phyloP scores from a whole-genome alignment of 176 grass and related monocot species.

The Carex myosuroides region DNA sequence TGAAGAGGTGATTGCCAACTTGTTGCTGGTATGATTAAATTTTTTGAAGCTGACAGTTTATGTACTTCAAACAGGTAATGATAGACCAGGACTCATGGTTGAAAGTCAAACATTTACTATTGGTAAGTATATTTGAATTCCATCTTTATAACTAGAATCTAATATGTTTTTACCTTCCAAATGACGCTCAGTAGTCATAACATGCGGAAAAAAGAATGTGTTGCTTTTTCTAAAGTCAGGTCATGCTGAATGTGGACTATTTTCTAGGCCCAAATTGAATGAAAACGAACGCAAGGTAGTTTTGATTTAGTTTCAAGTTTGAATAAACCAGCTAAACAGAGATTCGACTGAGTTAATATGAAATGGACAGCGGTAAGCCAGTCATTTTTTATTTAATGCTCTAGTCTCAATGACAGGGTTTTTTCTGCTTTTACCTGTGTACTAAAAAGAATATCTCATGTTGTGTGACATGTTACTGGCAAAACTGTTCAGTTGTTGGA shows the following conservation, averaged over 20 bases:
- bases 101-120: slow-evolving; percentile 96
- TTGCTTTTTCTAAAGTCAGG: not conserved
- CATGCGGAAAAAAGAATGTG: not conserved
- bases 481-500: not conserved
- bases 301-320: no score
- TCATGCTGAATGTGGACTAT: not conserved
- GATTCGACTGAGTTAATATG: not conserved
- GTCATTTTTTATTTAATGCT: not conserved
- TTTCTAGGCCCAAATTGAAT: not conserved
- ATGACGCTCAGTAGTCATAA: not conserved
- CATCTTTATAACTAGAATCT: not conserved
- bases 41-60: slow-evolving; percentile 5
- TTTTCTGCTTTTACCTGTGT: not conserved
- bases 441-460: not conserved
- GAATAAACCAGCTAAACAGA: no score
- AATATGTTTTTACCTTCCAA: not conserved
- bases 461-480: not conserved
- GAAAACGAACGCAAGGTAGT: not conserved
- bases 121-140: slow-evolving; percentile 28
- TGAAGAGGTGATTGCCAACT: not conserved
- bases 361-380: not conserved
- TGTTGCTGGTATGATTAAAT: not conserved
- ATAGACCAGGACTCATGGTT: slow-evolving; percentile 60
- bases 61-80: slow-evolving; percentile 51
- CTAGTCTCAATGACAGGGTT: no score